Evolutionary conservation across 2,329 filamentous ascomycete genomes (phyloP).

Genomic region (Mariannaea elegans): DNA sequence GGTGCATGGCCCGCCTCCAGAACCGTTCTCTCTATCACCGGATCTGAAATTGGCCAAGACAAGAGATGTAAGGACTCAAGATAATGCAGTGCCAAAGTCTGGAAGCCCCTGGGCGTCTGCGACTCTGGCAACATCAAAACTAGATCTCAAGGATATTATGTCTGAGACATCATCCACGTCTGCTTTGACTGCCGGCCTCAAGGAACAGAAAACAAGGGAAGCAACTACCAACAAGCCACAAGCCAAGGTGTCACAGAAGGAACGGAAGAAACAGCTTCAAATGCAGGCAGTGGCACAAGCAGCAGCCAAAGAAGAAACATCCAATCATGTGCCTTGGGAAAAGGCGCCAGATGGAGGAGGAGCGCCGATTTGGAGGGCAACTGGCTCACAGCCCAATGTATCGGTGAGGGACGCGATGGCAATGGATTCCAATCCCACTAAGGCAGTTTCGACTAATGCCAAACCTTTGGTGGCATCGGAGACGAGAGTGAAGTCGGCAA

Average conservation of each 20-base stretch:
- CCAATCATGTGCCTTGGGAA: slow-evolving; percentile 55
- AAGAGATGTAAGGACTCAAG: slow-evolving; percentile 9
- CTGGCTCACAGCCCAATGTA: slow-evolving; percentile 57
- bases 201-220: slow-evolving; percentile 58
- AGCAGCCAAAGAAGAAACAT: slow-evolving; percentile 46
- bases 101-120: slow-evolving; percentile 60
- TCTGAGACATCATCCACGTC: slow-evolving; percentile 62
- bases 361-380: slow-evolving; percentile 73
- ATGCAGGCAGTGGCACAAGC: slow-evolving; percentile 62
- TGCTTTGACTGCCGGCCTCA: slow-evolving; percentile 63
- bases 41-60: slow-evolving; percentile 20
- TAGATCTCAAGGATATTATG: slow-evolving; percentile 83
- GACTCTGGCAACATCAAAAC: slow-evolving; percentile 66
- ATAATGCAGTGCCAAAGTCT: slow-evolving; percentile 21
- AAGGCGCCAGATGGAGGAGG: slow-evolving; percentile 47
- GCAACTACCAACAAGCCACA: slow-evolving; percentile 48
- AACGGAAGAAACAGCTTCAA: slow-evolving; percentile 85
- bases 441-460: slow-evolving; percentile 42
- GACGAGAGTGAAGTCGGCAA: slow-evolving; percentile 48
- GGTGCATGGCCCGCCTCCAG: slow-evolving; percentile 20
- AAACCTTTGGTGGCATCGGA: slow-evolving; percentile 57
- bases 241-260: slow-evolving; percentile 85
- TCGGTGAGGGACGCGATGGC: slow-evolving; percentile 60
- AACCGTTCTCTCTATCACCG: slow-evolving; percentile 33
- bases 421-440: slow-evolving; percentile 38